These are phyloP conservation scores for Exophiala dermatitidis DNA, from an alignment of 2,329 filamentous ascomycete species.

Conservation along the genomic window DNA sequence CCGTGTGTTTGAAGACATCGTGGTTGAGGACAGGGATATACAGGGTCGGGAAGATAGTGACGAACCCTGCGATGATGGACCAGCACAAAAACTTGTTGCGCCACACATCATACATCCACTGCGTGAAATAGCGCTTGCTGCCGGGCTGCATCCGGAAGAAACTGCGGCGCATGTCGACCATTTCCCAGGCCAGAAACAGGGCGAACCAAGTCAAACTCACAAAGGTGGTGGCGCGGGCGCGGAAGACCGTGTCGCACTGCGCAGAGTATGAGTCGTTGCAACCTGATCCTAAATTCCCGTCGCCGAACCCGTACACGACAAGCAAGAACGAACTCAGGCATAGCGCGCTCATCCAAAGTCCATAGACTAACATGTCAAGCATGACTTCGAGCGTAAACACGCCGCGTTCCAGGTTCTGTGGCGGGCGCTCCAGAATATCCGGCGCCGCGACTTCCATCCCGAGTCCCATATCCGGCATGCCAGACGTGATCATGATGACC, in stretches of 20 bases:
- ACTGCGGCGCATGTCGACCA: slow-evolving; percentile 64
- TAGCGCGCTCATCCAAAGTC: slow-evolving; percentile 45
- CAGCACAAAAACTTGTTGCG: slow-evolving; percentile 65
- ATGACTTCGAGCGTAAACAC: slow-evolving; percentile 49
- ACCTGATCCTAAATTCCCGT: slow-evolving; percentile 46
- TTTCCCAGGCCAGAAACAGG: slow-evolving; percentile 71
- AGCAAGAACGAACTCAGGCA: slow-evolving; percentile 46
- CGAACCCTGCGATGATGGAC: slow-evolving; percentile 52
- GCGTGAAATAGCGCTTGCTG: slow-evolving; percentile 48
- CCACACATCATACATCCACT: slow-evolving; percentile 56
- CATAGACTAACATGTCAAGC: slow-evolving; percentile 49
- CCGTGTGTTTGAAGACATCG: slow-evolving; percentile 57
- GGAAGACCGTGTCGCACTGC: slow-evolving; percentile 52
- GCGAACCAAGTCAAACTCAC: slow-evolving; percentile 67
- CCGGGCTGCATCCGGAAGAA: slow-evolving; percentile 58
- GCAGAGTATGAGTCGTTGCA: slow-evolving; percentile 48
- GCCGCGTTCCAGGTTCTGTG: slow-evolving; percentile 45
- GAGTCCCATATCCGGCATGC: slow-evolving; percentile 53
- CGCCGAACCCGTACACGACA: slow-evolving; percentile 43
- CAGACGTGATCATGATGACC: slow-evolving; percentile 58
- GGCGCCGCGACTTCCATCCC: slow-evolving; percentile 50
- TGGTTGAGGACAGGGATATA: slow-evolving; percentile 62
- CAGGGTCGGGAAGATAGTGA: slow-evolving; percentile 51
- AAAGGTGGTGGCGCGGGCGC: slow-evolving; percentile 66
- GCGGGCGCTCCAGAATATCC: slow-evolving; percentile 50